Percentiles rank a stretch among this genome's conserved stretches.
phyloP scores from a whole-genome alignment of 352 stramenopile genomes.

The Globisporangium abappressorium region DNA sequence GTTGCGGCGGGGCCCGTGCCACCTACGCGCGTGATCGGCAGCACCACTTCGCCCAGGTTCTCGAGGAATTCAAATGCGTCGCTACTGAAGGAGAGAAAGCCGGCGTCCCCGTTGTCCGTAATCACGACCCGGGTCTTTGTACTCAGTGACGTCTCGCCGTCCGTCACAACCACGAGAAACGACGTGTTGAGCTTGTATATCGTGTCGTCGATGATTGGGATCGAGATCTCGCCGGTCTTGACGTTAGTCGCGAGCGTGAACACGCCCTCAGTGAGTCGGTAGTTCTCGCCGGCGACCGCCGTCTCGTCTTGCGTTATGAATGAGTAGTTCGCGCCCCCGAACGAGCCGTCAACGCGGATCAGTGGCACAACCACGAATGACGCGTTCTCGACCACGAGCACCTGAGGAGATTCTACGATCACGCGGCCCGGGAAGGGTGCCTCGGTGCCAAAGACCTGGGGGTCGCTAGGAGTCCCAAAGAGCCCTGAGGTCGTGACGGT shows the following conservation, averaged over 20 bases:
- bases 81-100: conserved; percentile 39
- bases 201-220: conserved; percentile 43
- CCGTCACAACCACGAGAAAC: conserved; percentile 37
- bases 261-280: conserved; percentile 11
- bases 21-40: conserved; percentile 32
- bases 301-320: conserved; percentile 36
- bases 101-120: conserved; percentile 52
- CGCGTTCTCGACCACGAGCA: conserved; percentile 31
- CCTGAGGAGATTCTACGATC: conserved; percentile 16
- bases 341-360: conserved; percentile 50
- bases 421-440: conserved; percentile 30
- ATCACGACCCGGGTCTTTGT: conserved; percentile 36
- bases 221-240: conserved; percentile 23
- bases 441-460: conserved; percentile 32
- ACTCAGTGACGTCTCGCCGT: conserved; percentile 19
- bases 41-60: conserved; percentile 21
- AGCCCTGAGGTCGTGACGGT: conserved; percentile 38
- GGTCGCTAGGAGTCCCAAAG: conserved; percentile 19
- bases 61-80: conserved; percentile 25
- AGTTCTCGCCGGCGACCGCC: conserved; percentile 35
- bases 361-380: conserved; percentile 29
- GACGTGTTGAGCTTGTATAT: conserved; percentile 41
- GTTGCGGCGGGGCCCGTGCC: conserved; percentile 25
- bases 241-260: conserved; percentile 29
- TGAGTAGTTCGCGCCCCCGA: conserved; percentile 31